Evolutionary conservation across 306 rosid species (phyloP), one percentile per base, ranked within the genome.

Genomic region (Abrus pulchellus): DNA sequence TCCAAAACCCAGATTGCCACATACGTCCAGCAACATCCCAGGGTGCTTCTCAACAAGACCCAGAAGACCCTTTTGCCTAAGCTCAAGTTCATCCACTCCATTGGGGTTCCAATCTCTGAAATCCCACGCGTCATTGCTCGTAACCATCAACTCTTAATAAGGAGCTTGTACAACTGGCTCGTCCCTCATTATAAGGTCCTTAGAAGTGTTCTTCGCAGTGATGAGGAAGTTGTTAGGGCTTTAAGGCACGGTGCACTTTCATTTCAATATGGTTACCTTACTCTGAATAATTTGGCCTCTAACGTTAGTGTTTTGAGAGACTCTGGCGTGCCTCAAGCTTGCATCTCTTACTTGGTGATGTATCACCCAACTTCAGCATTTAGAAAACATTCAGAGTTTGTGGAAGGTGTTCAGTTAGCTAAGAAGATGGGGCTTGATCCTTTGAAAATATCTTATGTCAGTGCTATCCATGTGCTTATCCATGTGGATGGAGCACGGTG

Each of bases 81-180:
- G 62, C 44, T 87, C 43, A 57, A 68, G 78, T 85, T 82, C 47
- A 65, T 67, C 10, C 71, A n/a, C 29, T 76, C 89, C 11, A 28
- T 80, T n/a, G 89, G 87, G 47, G 7, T 83, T 73, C 72, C 85
- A 34, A 64, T 28, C 44, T 20, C 36, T 13, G 80, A 80, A 27
- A 61, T 88, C 59, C 80, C 40, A 3, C 49, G 29, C 6, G 14
- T 83, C 7, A 0, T 83, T 5, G 0, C 9, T 62, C 2, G 2
- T 2, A 44, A 44, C 32, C 86, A 72, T 0, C 0, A 0, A 0
- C 11, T 84, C 29, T 20, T 75, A 2, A 0, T 1, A 2, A 77
- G 77, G 57, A 84, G 90, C 57, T 55, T 87, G 76, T 27, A 84
- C 14, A 52, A 63, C 9, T 64, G 10, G 4, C 81, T 87, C 20